Conservation (phyloP, 2,329 filamentous ascomycete genomes). For the Cytospora paraplurivora region DNA sequence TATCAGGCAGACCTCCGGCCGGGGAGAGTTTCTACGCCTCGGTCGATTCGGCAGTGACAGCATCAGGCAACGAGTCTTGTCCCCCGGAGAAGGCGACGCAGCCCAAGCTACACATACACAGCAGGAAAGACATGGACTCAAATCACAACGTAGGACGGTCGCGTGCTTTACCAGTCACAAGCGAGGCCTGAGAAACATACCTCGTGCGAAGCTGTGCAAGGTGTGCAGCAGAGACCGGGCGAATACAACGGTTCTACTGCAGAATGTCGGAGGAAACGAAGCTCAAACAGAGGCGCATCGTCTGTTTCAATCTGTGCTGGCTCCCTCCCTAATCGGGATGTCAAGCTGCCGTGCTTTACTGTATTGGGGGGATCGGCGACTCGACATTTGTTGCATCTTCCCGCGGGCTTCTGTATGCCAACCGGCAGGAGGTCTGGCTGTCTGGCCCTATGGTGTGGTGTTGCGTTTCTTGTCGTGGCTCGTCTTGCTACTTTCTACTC, state of each 20-base stretch:
- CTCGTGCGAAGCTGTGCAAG: background rate
- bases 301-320: background rate
- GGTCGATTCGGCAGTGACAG: background rate
- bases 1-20: background rate
- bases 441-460: background rate
- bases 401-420: background rate
- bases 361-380: background rate
- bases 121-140: conserved; percentile 7
- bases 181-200: background rate
- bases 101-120: conserved; percentile 21
- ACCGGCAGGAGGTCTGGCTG: background rate
- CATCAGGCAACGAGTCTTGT: background rate
- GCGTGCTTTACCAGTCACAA: conserved; percentile 14
- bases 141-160: conserved; percentile 8
- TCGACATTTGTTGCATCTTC: background rate
- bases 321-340: background rate
- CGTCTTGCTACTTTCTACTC: background rate
- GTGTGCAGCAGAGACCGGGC: background rate
- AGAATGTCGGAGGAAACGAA: background rate
- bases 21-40: background rate
- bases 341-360: background rate
- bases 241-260: conserved; percentile 2
- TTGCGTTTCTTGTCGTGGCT: background rate
- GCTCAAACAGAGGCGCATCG: background rate
- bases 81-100: conserved; percentile 17